These are phyloP conservation scores for Corchorus capsularis DNA, from an alignment of 345 rosid genomes.

Conservation along the genomic window DNA sequence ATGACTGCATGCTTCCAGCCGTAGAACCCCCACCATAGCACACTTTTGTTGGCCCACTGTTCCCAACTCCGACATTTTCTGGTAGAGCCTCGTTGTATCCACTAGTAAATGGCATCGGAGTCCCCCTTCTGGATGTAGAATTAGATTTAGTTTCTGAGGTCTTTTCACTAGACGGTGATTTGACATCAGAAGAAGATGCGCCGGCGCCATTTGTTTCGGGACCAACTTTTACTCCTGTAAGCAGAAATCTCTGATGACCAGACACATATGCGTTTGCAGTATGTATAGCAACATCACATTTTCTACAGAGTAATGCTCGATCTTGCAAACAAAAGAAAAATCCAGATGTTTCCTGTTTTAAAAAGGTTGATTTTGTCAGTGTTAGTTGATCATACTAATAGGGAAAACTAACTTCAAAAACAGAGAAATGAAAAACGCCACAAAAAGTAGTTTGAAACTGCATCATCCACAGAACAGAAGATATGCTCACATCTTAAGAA, in stretches of 20 bases:
- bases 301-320: conserved; percentile 91
- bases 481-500: not conserved
- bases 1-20: conserved; percentile 61
- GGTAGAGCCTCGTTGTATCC: conserved; percentile 39
- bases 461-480: not conserved
- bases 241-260: conserved; percentile 86
- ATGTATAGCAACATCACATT: conserved; percentile 91
- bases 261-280: conserved; percentile 70
- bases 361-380: conserved; percentile 13
- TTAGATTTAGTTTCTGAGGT: conserved; percentile 41
- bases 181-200: conserved; percentile 52
- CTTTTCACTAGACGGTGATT: conserved; percentile 51
- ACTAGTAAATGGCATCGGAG: conserved; percentile 29
- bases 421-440: not conserved
- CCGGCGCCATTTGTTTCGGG: conserved; percentile 60
- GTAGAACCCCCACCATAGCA: conserved; percentile 69
- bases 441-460: not conserved
- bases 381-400: not conserved
- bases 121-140: conserved; percentile 38
- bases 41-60: conserved; percentile 34
- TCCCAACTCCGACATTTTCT: conserved; percentile 33
- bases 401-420: not conserved
- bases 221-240: conserved; percentile 93
- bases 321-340: conserved; percentile 97
- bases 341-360: conserved; percentile 78